A percentile compares a stretch with the other conserved stretches of the same genome.
Evolutionary conservation across 2,329 filamentous ascomycete genomes (phyloP).

Genomic region (Plenodomus lindquistii): DNA sequence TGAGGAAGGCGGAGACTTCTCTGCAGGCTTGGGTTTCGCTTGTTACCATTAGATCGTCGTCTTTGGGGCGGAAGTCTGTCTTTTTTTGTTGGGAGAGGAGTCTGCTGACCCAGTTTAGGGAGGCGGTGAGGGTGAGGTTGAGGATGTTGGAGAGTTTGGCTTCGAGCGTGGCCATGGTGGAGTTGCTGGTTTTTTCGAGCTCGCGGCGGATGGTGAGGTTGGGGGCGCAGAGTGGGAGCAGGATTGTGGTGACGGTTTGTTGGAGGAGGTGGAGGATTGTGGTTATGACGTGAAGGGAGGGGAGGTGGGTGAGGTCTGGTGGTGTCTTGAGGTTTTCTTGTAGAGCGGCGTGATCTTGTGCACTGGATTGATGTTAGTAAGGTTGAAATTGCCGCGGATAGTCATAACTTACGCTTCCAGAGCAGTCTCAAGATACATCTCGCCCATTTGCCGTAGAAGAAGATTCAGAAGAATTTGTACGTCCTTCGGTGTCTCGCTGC

Average conservation of each 20-base stretch:
- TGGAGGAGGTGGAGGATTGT: constrained; percentile 92
- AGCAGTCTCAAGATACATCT: constrained; percentile 72
- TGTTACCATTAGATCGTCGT: constrained; percentile 56
- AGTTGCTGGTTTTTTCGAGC: constrained; percentile 80
- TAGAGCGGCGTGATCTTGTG: constrained; percentile 69
- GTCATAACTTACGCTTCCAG: constrained; percentile 57
- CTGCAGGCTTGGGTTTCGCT: constrained; percentile 79
- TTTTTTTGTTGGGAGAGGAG: constrained; percentile 80
- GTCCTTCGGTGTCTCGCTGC: constrained; percentile 90
- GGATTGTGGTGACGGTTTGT: constrained; percentile 85
- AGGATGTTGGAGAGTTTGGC: constrained; percentile 76
- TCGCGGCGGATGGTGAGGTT: constrained; percentile 89
- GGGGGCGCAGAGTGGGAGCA: constrained; percentile 84
- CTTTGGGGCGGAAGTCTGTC: constrained; percentile 85
- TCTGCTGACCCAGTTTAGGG: constrained; percentile 74
- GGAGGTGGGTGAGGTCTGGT: constrained; percentile 84
- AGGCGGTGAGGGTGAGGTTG: constrained; percentile 71
- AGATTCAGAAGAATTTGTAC: constrained; percentile 83
- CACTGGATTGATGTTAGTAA: constrained; percentile 28
- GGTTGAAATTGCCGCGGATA: background rate
- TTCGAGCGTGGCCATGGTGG: constrained; percentile 77
- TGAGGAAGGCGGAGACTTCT: constrained; percentile 78
- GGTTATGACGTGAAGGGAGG: constrained; percentile 77
- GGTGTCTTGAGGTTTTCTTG: constrained; percentile 83
- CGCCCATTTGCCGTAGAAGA: constrained; percentile 83